phyloP scores from a whole-genome alignment of 441 rosid species.

The Iberis amara region DNA sequence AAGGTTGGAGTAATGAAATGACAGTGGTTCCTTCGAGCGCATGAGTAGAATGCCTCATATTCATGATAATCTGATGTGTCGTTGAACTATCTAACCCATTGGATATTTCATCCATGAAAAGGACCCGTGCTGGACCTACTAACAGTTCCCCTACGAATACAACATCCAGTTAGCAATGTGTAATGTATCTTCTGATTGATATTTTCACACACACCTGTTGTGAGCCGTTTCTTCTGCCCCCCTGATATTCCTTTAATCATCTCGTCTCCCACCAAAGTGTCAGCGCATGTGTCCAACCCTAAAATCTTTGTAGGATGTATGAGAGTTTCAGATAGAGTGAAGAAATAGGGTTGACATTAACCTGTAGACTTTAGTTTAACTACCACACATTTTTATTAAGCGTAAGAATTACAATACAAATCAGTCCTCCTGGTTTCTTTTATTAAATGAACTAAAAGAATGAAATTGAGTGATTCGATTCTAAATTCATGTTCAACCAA shows the following conservation, averaged over 20 bases:
- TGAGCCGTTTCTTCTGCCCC: slow-evolving; percentile 89
- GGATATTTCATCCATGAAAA: slow-evolving; percentile 96
- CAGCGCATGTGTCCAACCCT: slow-evolving; percentile 89
- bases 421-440: too few species aligned
- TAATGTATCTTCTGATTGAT: slow-evolving; percentile 8
- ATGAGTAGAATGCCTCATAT: slow-evolving; percentile 77
- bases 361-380: slow-evolving; percentile 1
- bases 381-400: background rate
- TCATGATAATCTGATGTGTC: slow-evolving; percentile 78
- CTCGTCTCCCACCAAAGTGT: slow-evolving; percentile 93
- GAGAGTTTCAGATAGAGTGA: slow-evolving; percentile 42
- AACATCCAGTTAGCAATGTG: slow-evolving; percentile 19
- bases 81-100: slow-evolving; percentile 96
- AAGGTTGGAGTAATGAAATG: slow-evolving; percentile 86
- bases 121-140: slow-evolving; percentile 91
- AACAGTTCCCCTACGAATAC: slow-evolving; percentile 72
- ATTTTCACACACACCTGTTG: slow-evolving; percentile 55
- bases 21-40: slow-evolving; percentile 82
- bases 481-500: too few species aligned
- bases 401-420: too few species aligned
- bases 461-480: too few species aligned
- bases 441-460: too few species aligned
- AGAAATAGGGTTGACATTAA: slow-evolving; percentile 17
- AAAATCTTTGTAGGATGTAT: slow-evolving; percentile 80
- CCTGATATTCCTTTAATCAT: slow-evolving; percentile 95